These are phyloP conservation scores for Euptelea pleiosperma DNA, from an alignment of 164 flowering plant genomes.

Conservation along the genomic window DNA sequence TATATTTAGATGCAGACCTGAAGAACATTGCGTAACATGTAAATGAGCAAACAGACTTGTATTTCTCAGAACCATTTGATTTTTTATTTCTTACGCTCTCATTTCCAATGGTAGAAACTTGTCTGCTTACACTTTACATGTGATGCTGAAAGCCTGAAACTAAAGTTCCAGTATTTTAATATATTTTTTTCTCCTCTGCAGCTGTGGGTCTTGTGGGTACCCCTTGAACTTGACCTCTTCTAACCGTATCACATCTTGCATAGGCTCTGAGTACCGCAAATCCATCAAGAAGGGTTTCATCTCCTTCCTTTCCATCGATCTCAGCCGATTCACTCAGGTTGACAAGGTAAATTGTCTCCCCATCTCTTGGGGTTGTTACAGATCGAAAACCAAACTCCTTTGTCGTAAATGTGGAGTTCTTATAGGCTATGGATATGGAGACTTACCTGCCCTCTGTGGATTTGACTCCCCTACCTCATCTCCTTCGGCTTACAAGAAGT, in stretches of 20 bases:
- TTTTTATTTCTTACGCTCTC: neutral
- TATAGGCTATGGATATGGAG: conserved; percentile 56
- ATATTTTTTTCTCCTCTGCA: conserved; percentile 32
- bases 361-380: conserved; percentile 37
- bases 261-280: conserved; percentile 45
- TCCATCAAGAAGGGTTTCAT: conserved; percentile 53
- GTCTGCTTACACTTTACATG: neutral
- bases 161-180: neutral
- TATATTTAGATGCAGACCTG: no score
- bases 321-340: conserved; percentile 64
- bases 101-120: neutral
- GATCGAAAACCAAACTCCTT: conserved; percentile 55
- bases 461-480: conserved; percentile 41
- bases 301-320: conserved; percentile 51
- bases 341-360: conserved; percentile 59
- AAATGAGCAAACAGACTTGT: no score
- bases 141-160: no score
- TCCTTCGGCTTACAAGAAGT: conserved; percentile 37
- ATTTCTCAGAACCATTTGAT: neutral
- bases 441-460: conserved; percentile 44
- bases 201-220: conserved; percentile 70
- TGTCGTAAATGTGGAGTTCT: conserved; percentile 60
- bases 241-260: conserved; percentile 38
- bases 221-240: conserved; percentile 56
- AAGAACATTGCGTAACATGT: no score